These are phyloP conservation scores for Verticillium isaacii DNA, from an alignment of 2,329 filamentous ascomycete species.

Conservation along the genomic window DNA sequence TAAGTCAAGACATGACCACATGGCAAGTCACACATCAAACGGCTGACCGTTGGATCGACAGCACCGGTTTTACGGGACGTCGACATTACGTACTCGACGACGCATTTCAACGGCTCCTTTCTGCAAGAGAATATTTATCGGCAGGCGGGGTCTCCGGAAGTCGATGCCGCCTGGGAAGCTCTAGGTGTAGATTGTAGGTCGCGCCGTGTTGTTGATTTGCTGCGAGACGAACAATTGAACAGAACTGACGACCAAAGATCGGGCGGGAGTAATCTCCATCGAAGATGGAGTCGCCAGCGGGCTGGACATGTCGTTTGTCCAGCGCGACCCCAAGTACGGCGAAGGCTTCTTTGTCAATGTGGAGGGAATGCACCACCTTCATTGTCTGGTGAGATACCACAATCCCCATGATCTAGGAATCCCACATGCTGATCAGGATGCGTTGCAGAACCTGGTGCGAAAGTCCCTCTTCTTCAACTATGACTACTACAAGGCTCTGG, in stretches of 20 bases:
- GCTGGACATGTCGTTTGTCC: slow-evolving; percentile 49
- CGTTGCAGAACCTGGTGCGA: slow-evolving; percentile 49
- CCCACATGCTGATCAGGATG: not conserved
- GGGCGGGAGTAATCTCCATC: slow-evolving; percentile 41
- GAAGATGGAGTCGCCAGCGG: slow-evolving; percentile 45
- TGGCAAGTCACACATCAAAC: not conserved
- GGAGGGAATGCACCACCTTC: slow-evolving; percentile 51
- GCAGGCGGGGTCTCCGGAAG: slow-evolving; percentile 41
- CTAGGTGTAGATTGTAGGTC: slow-evolving; percentile 39
- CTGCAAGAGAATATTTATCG: slow-evolving; percentile 50
- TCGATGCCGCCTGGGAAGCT: slow-evolving; percentile 51
- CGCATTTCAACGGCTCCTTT: slow-evolving; percentile 52
- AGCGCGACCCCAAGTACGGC: slow-evolving; percentile 48
- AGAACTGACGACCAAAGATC: slow-evolving; percentile 25
- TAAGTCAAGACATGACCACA: slow-evolving; percentile 17
- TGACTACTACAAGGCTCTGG: slow-evolving; percentile 46
- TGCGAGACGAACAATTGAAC: not conserved
- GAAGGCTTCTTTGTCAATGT: slow-evolving; percentile 56
- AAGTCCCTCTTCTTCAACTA: slow-evolving; percentile 56
- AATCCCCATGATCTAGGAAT: not conserved
- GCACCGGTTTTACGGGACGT: slow-evolving; percentile 29
- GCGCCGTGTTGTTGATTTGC: too few species aligned
- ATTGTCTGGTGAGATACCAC: slow-evolving; percentile 44
- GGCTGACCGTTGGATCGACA: slow-evolving; percentile 6
- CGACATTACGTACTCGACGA: slow-evolving; percentile 21